Conservation (phyloP, 306 rosid genomes). For the Casuarina cunninghamiana region DNA sequence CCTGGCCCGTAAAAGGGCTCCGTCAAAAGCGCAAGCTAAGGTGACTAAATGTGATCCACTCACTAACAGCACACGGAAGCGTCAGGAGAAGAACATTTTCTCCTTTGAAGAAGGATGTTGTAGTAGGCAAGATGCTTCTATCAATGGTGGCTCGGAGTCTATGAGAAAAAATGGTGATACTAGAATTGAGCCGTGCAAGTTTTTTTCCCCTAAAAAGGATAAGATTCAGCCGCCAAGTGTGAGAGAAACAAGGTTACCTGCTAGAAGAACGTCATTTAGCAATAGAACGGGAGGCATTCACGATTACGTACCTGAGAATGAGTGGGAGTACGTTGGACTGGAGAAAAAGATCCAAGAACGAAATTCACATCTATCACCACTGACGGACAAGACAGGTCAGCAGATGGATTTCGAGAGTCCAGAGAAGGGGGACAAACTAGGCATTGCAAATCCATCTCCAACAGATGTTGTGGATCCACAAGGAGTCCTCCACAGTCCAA, state of each 20-base stretch:
- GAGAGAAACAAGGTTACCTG: constrained; percentile 39
- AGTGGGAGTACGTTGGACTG: constrained; percentile 30
- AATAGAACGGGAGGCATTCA: constrained; percentile 33
- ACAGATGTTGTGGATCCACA: constrained; percentile 40
- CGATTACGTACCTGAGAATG: constrained; percentile 38
- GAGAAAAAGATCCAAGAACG: constrained; percentile 37
- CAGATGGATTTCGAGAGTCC: constrained; percentile 37
- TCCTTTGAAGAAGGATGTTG: constrained; percentile 43
- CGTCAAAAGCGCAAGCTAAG: constrained; percentile 36
- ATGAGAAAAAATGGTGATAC: constrained; percentile 40
- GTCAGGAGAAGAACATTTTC: constrained; percentile 41
- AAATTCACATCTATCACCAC: constrained; percentile 41
- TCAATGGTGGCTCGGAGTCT: constrained; percentile 39
- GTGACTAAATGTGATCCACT: constrained; percentile 39
- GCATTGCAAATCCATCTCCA: constrained; percentile 33
- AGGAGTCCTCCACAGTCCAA: constrained; percentile 59
- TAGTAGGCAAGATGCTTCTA: constrained; percentile 34
- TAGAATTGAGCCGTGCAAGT: constrained; percentile 34
- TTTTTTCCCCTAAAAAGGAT: constrained; percentile 41
- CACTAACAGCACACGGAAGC: constrained; percentile 39
- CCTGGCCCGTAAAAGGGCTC: constrained; percentile 48
- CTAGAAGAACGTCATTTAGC: constrained; percentile 31
- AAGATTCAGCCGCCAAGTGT: constrained; percentile 40
- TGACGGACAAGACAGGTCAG: constrained; percentile 31
- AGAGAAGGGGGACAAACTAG: constrained; percentile 37